phyloP scores from a whole-genome alignment of 352 stramenopile species.

The Phytopythium sindhum region DNA sequence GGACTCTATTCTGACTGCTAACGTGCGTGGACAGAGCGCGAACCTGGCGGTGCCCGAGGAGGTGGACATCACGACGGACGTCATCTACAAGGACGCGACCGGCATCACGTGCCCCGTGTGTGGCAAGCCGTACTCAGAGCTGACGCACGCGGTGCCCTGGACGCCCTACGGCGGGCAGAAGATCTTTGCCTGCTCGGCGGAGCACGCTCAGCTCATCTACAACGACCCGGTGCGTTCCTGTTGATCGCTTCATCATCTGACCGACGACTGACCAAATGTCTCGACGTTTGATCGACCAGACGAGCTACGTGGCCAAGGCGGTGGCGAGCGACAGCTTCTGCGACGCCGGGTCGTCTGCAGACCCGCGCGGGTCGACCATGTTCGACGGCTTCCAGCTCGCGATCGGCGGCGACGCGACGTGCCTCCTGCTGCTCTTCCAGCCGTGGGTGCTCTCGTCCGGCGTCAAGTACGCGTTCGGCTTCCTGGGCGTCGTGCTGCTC shows the following conservation, averaged over 20 bases:
- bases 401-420: constrained; percentile 51
- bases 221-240: constrained; percentile 26
- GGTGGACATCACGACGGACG: constrained; percentile 12
- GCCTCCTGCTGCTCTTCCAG: constrained; percentile 72
- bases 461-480: constrained; percentile 71
- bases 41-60: neutral
- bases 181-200: constrained; percentile 68
- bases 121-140: constrained; percentile 55
- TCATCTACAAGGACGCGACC: constrained; percentile 26
- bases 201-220: constrained; percentile 43
- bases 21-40: neutral
- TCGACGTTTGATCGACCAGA: constrained; percentile 54
- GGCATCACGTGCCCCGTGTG: constrained; percentile 71
- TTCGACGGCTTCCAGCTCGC: constrained; percentile 81
- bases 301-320: constrained; percentile 69
- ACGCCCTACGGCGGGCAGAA: constrained; percentile 50
- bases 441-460: constrained; percentile 73
- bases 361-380: constrained; percentile 59
- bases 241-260: neutral
- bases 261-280: neutral
- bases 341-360: constrained; percentile 28
- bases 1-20: neutral
- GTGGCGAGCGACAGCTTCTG: constrained; percentile 40
- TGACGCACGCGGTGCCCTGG: constrained; percentile 28
- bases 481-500: constrained; percentile 64